These are phyloP conservation scores for Penstemon davidsonii DNA, from an alignment of 257 asterid species.

Conservation along the genomic window DNA sequence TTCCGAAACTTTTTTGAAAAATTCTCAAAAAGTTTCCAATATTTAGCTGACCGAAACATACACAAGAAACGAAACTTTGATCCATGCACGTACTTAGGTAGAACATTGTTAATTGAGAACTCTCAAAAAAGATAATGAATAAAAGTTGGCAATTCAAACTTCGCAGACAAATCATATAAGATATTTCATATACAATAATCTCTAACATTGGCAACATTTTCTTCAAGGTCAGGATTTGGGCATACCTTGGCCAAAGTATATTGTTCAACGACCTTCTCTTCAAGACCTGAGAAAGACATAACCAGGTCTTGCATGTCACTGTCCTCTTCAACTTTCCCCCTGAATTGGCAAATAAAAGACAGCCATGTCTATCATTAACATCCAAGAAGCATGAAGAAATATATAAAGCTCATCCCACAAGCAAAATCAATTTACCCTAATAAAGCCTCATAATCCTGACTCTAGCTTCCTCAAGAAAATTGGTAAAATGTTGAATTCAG, in stretches of 20 bases:
- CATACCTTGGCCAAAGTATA: slow-evolving; percentile 93
- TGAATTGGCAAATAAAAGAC: slow-evolving; percentile 38
- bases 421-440: slow-evolving; percentile 11
- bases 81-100: not conserved
- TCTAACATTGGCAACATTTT: slow-evolving; percentile 7
- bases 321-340: slow-evolving; percentile 74
- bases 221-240: slow-evolving; percentile 24
- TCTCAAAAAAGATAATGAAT: not conserved
- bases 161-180: slow-evolving; percentile 19
- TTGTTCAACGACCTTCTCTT: slow-evolving; percentile 87
- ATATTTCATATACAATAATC: slow-evolving; percentile 2
- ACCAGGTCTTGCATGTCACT: slow-evolving; percentile 78
- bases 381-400: slow-evolving; percentile 26
- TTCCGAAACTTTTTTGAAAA: too few relatives aligned
- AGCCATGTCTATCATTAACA: slow-evolving; percentile 18
- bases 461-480: slow-evolving; percentile 5
- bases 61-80: too few relatives aligned
- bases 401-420: slow-evolving; percentile 19
- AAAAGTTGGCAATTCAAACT: not conserved
- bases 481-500: slow-evolving; percentile 18
- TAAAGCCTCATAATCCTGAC: slow-evolving; percentile 9
- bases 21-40: too few relatives aligned
- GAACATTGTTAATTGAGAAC: not conserved
- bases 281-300: slow-evolving; percentile 71
- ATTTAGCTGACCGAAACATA: too few relatives aligned